Percentiles rank a stretch among this genome's conserved stretches.
These are phyloP conservation scores for Botrytis fragariae DNA, from an alignment of 2,329 filamentous ascomycete species.

Conservation along the genomic window DNA sequence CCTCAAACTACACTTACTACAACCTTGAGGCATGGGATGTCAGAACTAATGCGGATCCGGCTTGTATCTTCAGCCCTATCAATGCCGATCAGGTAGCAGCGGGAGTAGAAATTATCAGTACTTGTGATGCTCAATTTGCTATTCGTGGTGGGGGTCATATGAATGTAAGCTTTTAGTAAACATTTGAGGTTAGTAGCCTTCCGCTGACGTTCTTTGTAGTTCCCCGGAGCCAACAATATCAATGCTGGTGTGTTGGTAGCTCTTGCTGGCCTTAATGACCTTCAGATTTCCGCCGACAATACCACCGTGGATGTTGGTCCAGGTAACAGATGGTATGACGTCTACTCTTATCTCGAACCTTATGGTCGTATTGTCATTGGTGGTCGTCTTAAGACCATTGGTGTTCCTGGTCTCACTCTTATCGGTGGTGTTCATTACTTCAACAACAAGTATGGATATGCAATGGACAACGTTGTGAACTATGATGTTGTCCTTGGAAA, in stretches of 20 bases:
- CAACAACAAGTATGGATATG: slow-evolving; percentile 26
- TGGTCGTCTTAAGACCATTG: slow-evolving; percentile 24
- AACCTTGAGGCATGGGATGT: slow-evolving; percentile 11
- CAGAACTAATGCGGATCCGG: slow-evolving; percentile 7
- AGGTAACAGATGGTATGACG: slow-evolving; percentile 41
- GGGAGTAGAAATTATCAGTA: slow-evolving; percentile 23
- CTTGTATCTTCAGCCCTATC: slow-evolving; percentile 14
- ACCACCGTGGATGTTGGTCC: slow-evolving; percentile 39
- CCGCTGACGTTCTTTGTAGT: slow-evolving; percentile 18
- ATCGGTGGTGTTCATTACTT: slow-evolving; percentile 33
- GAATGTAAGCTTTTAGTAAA: slow-evolving; percentile 7
- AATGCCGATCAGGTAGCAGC: slow-evolving; percentile 23
- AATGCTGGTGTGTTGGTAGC: slow-evolving; percentile 50
- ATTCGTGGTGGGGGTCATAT: slow-evolving; percentile 33
- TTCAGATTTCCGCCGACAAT: slow-evolving; percentile 35
- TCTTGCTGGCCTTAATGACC: slow-evolving; percentile 39
- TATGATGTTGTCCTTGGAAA: slow-evolving; percentile 43
- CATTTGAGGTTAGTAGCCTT: not conserved
- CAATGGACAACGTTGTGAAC: slow-evolving; percentile 25
- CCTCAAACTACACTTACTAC: not conserved
- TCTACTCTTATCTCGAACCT: slow-evolving; percentile 24
- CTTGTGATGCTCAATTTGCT: slow-evolving; percentile 30
- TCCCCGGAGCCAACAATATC: slow-evolving; percentile 50
- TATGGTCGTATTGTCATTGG: slow-evolving; percentile 23
- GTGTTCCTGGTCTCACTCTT: slow-evolving; percentile 29